Evolutionary conservation across 1,139 yeast species (phyloP).

Genomic region (Hanseniaspora uvarum): DNA sequence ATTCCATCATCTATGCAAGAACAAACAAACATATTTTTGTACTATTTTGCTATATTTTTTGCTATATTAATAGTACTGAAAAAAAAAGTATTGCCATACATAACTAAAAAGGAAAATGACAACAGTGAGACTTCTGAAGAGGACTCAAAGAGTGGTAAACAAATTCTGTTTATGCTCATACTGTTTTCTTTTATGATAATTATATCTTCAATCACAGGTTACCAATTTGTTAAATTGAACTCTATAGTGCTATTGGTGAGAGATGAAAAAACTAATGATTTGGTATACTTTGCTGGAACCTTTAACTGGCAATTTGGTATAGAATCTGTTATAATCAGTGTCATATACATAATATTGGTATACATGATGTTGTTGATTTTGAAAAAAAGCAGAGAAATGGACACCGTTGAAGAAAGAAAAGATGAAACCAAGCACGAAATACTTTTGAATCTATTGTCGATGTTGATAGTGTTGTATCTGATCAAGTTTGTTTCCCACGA

Average conservation of each 20-base stretch:
- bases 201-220: conserved; percentile 46
- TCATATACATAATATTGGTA: conserved; percentile 41
- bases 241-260: conserved; percentile 54
- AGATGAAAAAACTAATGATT: conserved; percentile 36
- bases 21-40: conserved; percentile 35
- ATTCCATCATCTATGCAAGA: conserved; percentile 35
- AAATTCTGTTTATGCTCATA: conserved; percentile 28
- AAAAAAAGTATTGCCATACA: conserved; percentile 35
- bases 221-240: conserved; percentile 50
- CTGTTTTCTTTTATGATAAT: conserved; percentile 30
- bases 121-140: background rate
- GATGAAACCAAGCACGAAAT: background rate
- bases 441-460: background rate
- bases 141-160: background rate
- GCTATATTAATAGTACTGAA: conserved; percentile 40
- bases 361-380: conserved; percentile 33
- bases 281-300: conserved; percentile 54
- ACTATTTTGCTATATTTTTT: conserved; percentile 42
- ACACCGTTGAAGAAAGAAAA: background rate
- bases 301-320: conserved; percentile 57
- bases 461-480: background rate
- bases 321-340: conserved; percentile 46
- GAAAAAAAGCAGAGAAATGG: conserved; percentile 11
- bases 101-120: conserved; percentile 6
- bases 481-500: conserved; percentile 2